Conservation (phyloP, 768 basidiomycete species). For the Leccinellum rugosiceps region DNA sequence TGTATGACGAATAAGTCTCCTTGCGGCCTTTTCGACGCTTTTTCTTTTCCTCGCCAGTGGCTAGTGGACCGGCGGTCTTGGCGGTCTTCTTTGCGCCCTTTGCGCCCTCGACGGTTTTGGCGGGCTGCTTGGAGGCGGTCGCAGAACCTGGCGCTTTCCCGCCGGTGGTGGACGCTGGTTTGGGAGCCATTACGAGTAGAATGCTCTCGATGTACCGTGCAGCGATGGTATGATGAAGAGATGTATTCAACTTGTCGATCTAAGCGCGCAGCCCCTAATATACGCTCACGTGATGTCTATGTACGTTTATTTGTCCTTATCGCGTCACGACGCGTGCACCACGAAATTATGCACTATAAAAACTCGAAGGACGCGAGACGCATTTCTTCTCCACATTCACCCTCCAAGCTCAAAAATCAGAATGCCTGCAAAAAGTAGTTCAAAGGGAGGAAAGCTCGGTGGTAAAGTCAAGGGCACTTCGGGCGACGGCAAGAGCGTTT, state of each 20-base stretch:
- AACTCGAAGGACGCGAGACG: background rate
- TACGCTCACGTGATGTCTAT: slow-evolving; percentile 31
- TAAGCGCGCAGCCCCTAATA: slow-evolving; percentile 33
- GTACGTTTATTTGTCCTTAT: slow-evolving; percentile 25
- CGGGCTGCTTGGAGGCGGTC: slow-evolving; percentile 62
- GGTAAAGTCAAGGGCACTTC: slow-evolving; percentile 51
- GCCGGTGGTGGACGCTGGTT: slow-evolving; percentile 66
- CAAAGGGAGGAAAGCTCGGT: slow-evolving; percentile 37
- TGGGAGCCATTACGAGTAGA: slow-evolving; percentile 42
- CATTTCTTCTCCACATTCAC: background rate
- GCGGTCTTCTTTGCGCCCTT: slow-evolving; percentile 83
- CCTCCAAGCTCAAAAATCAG: background rate
- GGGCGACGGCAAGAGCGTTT: slow-evolving; percentile 47
- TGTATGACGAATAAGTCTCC: slow-evolving; percentile 93
- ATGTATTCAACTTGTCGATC: background rate
- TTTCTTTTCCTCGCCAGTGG: slow-evolving; percentile 76
- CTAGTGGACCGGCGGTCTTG: slow-evolving; percentile 47
- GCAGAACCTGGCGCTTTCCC: slow-evolving; percentile 65
- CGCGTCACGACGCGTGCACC: slow-evolving; percentile 41
- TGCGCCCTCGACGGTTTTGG: slow-evolving; percentile 47
- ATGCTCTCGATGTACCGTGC: background rate
- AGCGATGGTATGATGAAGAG: slow-evolving; percentile 14
- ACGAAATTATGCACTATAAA: slow-evolving; percentile 23
- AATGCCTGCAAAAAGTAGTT: slow-evolving; percentile 31
- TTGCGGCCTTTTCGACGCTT: slow-evolving; percentile 82